Percentiles rank a stretch among this genome's conserved stretches.
Conservation (phyloP, 768 basidiomycete species). For the Mrakia blollopis region DNA sequence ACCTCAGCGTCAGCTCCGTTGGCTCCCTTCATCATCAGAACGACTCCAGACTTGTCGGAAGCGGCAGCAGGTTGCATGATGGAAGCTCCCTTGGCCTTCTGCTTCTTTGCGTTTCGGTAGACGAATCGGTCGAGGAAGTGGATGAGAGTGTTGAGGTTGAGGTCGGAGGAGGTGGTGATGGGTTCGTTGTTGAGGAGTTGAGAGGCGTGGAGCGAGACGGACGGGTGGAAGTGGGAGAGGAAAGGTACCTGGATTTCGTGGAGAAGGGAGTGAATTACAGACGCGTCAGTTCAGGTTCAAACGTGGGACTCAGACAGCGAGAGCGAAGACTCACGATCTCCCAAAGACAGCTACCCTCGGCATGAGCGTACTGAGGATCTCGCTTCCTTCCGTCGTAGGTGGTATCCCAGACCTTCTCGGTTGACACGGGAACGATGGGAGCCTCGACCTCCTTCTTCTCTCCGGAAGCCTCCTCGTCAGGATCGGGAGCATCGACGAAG, state of each 20-base stretch:
- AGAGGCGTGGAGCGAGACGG: constrained; percentile 75
- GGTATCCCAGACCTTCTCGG: constrained; percentile 30
- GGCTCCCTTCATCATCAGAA: constrained; percentile 59
- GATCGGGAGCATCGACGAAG: constrained; percentile 41
- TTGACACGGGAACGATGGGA: neutral
- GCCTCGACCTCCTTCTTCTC: constrained; percentile 20
- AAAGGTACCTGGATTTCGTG: constrained; percentile 59
- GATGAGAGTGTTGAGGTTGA: constrained; percentile 84
- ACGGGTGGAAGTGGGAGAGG: constrained; percentile 81
- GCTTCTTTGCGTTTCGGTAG: constrained; percentile 87
- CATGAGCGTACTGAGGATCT: constrained; percentile 79
- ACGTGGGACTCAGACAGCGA: neutral
- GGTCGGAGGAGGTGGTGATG: constrained; percentile 76
- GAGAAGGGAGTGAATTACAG: neutral
- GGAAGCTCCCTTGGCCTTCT: constrained; percentile 66
- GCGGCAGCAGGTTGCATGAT: constrained; percentile 92
- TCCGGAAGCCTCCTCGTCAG: constrained; percentile 27
- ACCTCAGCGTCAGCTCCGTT: constrained; percentile 56
- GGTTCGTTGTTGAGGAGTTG: constrained; percentile 69
- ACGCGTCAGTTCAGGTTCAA: neutral
- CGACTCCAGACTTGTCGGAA: constrained; percentile 54
- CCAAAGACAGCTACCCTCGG: constrained; percentile 75
- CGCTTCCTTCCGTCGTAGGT: constrained; percentile 82
- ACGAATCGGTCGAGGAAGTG: constrained; percentile 97
- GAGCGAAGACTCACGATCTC: constrained; percentile 63